Evolutionary conservation across 2,329 filamentous ascomycete species (phyloP), one percentile per base, ranked within the genome.

Genomic region (Polychaeton citri): DNA sequence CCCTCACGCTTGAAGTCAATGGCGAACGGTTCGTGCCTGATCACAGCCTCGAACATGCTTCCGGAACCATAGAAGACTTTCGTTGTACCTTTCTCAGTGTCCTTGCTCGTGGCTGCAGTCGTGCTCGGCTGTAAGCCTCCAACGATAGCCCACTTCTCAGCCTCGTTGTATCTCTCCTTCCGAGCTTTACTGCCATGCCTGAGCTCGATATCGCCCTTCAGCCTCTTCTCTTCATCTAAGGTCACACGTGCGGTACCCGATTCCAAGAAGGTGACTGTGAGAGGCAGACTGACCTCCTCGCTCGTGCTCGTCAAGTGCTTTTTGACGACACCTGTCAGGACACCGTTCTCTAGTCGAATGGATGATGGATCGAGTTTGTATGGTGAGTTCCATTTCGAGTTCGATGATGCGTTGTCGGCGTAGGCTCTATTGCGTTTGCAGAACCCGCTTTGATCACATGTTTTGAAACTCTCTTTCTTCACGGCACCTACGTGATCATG

Each of bases 381-480:
- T 0, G 88, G 88, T 6, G 85, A 78, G 46, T 68, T 66, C 81
- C 85, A 95, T 6, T 74, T 69, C 41, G 74, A 76, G 38, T 74
- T 63, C 30, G 74, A 64, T 32, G 73, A 62, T 43, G 78, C 85
- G 44, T 73, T 67, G 61, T 96, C 87, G 55, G 90, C 90, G 56
- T 82, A 87, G 26, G 75, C 81, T 57, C 90, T 78, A 63, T 96
- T 96, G 46, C 90, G 82, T 58, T 86, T 90, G 65, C 90, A 98
- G 67, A 98, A 98, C 51, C 90, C 90, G 4, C 88, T 90, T 58
- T 98, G 88, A 47, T 81, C 67, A 65, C 90, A 98, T 51, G 81
- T 94, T 58, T 96, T 98, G 71, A 96, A 98, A 59, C 93, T 87
- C 52, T 94, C 78, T 56, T 94, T 81, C 65, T 98, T 98, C 35